phyloP scores from a whole-genome alignment of 768 basidiomycete genomes.

The Agaricus blazei region DNA sequence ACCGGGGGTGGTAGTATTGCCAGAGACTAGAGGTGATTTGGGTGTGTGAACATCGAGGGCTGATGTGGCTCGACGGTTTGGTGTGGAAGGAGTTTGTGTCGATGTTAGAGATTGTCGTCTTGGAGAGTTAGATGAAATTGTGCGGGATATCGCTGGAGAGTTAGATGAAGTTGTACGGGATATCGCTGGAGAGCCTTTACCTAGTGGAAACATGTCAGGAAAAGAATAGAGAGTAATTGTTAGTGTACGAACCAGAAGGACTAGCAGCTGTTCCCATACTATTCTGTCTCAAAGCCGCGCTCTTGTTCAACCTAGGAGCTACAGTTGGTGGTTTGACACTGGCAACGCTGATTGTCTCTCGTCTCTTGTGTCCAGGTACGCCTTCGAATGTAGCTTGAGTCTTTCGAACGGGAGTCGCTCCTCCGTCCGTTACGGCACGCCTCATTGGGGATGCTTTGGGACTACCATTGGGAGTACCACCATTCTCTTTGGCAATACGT shows the following conservation, averaged over 20 bases:
- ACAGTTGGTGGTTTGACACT: constrained; percentile 61
- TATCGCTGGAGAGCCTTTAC: constrained; percentile 38
- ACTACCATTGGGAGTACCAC: constrained; percentile 18
- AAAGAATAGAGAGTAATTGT: no score
- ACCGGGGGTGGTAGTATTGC: neutral
- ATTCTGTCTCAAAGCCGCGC: constrained; percentile 57
- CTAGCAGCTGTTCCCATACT: constrained; percentile 45
- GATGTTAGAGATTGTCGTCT: constrained; percentile 14
- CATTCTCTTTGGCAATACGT: constrained; percentile 47
- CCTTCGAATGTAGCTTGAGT: constrained; percentile 61
- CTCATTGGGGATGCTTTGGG: constrained; percentile 29
- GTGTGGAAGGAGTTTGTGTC: constrained; percentile 12
- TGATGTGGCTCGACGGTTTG: constrained; percentile 10
- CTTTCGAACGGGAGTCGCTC: constrained; percentile 12
- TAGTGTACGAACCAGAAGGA: constrained; percentile 47
- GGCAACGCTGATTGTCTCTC: constrained; percentile 69
- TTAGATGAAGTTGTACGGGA: constrained; percentile 40
- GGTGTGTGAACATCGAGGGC: constrained; percentile 5
- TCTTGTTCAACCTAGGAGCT: constrained; percentile 74
- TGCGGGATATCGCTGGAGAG: constrained; percentile 34
- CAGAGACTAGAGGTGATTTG: neutral
- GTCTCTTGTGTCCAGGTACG: constrained; percentile 80
- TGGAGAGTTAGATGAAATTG: constrained; percentile 32
- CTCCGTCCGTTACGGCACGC: constrained; percentile 26
- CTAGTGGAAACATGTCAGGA: constrained; percentile 22